These are phyloP conservation scores for Sapria himalayana DNA, from an alignment of 345 rosid genomes.

Conservation along the genomic window DNA sequence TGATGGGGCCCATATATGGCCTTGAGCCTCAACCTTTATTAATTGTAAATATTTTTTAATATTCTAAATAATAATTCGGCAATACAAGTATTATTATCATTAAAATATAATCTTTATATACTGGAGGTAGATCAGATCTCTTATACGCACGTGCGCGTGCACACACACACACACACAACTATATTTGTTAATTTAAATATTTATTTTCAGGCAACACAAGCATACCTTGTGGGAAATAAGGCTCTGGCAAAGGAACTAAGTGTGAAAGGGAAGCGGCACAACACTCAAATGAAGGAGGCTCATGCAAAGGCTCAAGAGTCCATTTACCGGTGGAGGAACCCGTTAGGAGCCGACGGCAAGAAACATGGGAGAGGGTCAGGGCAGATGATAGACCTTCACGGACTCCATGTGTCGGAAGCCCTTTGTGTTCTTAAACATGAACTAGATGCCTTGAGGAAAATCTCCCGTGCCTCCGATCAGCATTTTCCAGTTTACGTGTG, in stretches of 20 bases:
- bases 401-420: slow-evolving; percentile 84
- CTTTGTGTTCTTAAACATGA: slow-evolving; percentile 72
- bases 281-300: slow-evolving; percentile 86
- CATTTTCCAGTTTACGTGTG: slow-evolving; percentile 76
- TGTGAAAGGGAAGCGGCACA: slow-evolving; percentile 75
- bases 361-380: slow-evolving; percentile 52
- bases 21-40: too few relatives aligned
- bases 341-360: slow-evolving; percentile 35
- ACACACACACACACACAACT: too few relatives aligned
- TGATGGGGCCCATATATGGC: too few relatives aligned
- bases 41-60: too few relatives aligned
- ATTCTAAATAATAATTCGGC: too few relatives aligned
- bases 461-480: slow-evolving; percentile 57
- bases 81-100: too few relatives aligned
- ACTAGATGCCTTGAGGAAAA: slow-evolving; percentile 43
- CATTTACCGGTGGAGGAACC: slow-evolving; percentile 84
- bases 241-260: slow-evolving; percentile 88
- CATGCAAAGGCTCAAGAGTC: slow-evolving; percentile 95
- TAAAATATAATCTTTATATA: too few relatives aligned
- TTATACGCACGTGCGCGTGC: too few relatives aligned
- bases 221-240: slow-evolving; percentile 78
- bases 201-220: slow-evolving; percentile 91
- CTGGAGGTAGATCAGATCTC: too few relatives aligned
- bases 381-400: slow-evolving; percentile 92
- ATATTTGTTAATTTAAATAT: too few relatives aligned